Base-by-base conservation (phyloP, 1,139 yeast species). In the Nadsonia commutata region DNA sequence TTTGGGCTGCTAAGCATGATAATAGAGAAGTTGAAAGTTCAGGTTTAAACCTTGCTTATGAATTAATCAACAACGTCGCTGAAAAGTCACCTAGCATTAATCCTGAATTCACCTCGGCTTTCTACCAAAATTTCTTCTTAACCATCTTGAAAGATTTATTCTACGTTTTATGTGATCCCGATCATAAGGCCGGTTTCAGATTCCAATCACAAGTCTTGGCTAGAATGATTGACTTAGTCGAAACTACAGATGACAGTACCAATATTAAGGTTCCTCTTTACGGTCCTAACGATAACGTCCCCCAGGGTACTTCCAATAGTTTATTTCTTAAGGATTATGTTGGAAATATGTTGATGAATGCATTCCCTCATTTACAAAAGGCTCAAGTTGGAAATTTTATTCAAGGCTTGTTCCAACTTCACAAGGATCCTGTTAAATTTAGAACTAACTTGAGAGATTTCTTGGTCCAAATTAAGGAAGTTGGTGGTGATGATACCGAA, bases 1-100 rank as follows among this genome's bases (percentile, higher is more conserved):
- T 93, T 57, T 90, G 98, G 98, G 97, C 97, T 0, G 84, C 93
- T 62, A 90, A 90, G 64, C 98, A 90, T 62, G 93, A 88, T 56
- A 85, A 88, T 63, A 76, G 96, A 62, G 96, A 86, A 48, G 96
- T 90, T 45, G 97, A 90, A 63, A 88, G 82, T 49, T 80, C 80
- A 45, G 97, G 96, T 36, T 73, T 90, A 54, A 74, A 79, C 38
- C 72, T 88, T 51, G 83, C 93, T 37, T 68, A 80, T 48, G 96
- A 88, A 57, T 70, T 90, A 51, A 71, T 88, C 49, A 76, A 76
- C 53, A 90, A 90, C 60, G 88, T 83, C 51, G 94, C 88, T 50
- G 76, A 74, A 47, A 31, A 39, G 36, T 40, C 44, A 20, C 16
- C 44, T 7, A 13, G 16, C 5, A 67, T 83, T 50, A 84, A 85